Evolutionary conservation across 202 grass and related monocot species (phyloP).

Genomic region (Carex arenaria): DNA sequence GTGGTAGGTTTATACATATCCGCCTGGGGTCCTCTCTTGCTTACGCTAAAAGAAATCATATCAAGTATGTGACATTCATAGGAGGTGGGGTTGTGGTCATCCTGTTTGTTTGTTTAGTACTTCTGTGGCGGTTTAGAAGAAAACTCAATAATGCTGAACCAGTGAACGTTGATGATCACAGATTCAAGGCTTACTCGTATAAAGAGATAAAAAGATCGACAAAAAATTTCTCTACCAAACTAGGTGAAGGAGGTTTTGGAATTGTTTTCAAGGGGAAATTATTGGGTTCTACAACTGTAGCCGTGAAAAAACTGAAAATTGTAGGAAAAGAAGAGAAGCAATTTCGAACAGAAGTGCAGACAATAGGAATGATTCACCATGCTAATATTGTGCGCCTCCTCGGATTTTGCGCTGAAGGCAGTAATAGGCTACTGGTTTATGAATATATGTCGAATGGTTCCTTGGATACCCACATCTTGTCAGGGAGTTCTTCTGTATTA

Average conservation of each 20-base stretch:
- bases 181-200: background rate
- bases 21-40: no score
- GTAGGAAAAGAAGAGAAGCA: constrained; percentile 18
- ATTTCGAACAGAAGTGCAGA: constrained; percentile 24
- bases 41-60: background rate
- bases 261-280: constrained; percentile 26
- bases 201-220: constrained; percentile 3
- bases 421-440: constrained; percentile 21
- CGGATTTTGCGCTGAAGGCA: constrained; percentile 24
- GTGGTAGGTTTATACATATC: background rate
- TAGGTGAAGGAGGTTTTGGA: constrained; percentile 28
- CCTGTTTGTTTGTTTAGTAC: background rate
- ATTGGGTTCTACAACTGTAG: background rate
- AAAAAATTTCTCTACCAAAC: constrained; percentile 18
- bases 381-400: constrained; percentile 18
- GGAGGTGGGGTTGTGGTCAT: background rate
- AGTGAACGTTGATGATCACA: background rate
- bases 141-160: background rate
- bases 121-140: constrained; percentile 1
- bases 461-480: constrained; percentile 12
- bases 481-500: background rate
- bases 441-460: constrained; percentile 28
- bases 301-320: constrained; percentile 28
- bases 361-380: constrained; percentile 27
- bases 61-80: background rate